A percentile compares a stretch with the other conserved stretches of the same genome.
Evolutionary conservation across 2,329 filamentous ascomycete species (phyloP).

Genomic region (Septoria petroselini): DNA sequence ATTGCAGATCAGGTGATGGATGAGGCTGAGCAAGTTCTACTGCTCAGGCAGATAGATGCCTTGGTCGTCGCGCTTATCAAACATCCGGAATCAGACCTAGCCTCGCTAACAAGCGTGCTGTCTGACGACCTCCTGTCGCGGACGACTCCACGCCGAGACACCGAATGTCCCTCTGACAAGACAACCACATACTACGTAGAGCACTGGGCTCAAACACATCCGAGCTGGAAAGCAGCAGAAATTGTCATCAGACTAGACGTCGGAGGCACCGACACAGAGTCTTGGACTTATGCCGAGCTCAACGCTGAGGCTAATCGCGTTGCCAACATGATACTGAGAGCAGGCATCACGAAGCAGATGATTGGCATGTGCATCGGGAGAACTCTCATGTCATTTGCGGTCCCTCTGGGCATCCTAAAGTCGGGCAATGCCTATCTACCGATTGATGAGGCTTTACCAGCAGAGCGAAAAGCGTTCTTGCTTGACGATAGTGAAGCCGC

Average conservation of each 20-base stretch:
- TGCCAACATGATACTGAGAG: slow-evolving; percentile 9
- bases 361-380: slow-evolving; percentile 21
- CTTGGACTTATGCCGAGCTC: slow-evolving; percentile 17
- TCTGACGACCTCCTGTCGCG: slow-evolving; percentile 4
- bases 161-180: slow-evolving; percentile 13
- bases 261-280: slow-evolving; percentile 9
- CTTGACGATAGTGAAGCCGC: slow-evolving; percentile 15
- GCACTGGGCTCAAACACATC: slow-evolving; percentile 16
- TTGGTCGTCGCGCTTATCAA: slow-evolving; percentile 8
- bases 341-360: slow-evolving; percentile 11
- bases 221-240: slow-evolving; percentile 18
- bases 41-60: slow-evolving; percentile 16
- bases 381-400: slow-evolving; percentile 17
- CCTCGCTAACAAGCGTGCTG: slow-evolving; percentile 3
- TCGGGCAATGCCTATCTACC: slow-evolving; percentile 18
- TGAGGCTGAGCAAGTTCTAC: slow-evolving; percentile 14
- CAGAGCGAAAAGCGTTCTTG: slow-evolving; percentile 16
- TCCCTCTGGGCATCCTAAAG: slow-evolving; percentile 17
- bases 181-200: slow-evolving; percentile 16
- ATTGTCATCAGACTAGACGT: slow-evolving; percentile 6
- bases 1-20: slow-evolving; percentile 14
- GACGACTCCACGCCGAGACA: slow-evolving; percentile 15
- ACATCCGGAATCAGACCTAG: neutral
- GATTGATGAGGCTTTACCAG: slow-evolving; percentile 19
- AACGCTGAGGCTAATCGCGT: slow-evolving; percentile 15